Percentiles rank a stretch among this genome's conserved stretches.
phyloP scores from a whole-genome alignment of 192 early-diverging fungal genomes.

The Coemansia sp. region DNA sequence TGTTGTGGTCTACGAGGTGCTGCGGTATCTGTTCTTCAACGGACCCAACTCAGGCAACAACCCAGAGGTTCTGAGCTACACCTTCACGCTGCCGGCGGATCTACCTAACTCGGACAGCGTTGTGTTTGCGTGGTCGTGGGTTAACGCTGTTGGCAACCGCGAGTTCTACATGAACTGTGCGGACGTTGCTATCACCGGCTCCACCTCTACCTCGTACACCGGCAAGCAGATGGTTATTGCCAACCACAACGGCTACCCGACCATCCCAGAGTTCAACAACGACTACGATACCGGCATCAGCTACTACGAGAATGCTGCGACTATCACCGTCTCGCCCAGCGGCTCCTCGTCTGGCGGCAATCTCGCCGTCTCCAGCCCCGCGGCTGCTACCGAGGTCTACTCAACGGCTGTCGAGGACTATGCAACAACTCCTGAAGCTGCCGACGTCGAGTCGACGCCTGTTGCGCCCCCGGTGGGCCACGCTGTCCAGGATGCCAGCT shows the following conservation, averaged over 20 bases:
- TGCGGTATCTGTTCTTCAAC: conserved; percentile 51
- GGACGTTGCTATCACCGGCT: conserved; percentile 64
- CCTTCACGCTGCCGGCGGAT: conserved; percentile 56
- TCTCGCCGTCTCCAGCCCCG: background rate
- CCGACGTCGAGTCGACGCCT: conserved; percentile 9
- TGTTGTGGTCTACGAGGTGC: conserved; percentile 56
- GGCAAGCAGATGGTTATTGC: conserved; percentile 59
- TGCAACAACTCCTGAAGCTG: conserved; percentile 11
- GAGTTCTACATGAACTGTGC: conserved; percentile 79
- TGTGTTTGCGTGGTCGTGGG: conserved; percentile 69
- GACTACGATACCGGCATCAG: conserved; percentile 34
- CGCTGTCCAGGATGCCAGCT: background rate
- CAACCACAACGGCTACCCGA: conserved; percentile 56
- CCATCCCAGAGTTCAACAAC: conserved; percentile 57
- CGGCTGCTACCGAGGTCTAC: conserved; percentile 2
- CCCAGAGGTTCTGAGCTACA: conserved; percentile 21
- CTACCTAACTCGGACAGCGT: conserved; percentile 51
- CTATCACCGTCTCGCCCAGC: conserved; percentile 44
- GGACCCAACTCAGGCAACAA: conserved; percentile 17
- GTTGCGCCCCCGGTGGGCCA: background rate
- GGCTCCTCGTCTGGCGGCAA: conserved; percentile 12
- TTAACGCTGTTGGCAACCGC: conserved; percentile 67
- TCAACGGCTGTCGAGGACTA: conserved; percentile 3
- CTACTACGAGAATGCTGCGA: conserved; percentile 22
- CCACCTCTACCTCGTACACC: conserved; percentile 33